Conservation (phyloP, 306 rosid genomes). For the Vigna radiata region DNA sequence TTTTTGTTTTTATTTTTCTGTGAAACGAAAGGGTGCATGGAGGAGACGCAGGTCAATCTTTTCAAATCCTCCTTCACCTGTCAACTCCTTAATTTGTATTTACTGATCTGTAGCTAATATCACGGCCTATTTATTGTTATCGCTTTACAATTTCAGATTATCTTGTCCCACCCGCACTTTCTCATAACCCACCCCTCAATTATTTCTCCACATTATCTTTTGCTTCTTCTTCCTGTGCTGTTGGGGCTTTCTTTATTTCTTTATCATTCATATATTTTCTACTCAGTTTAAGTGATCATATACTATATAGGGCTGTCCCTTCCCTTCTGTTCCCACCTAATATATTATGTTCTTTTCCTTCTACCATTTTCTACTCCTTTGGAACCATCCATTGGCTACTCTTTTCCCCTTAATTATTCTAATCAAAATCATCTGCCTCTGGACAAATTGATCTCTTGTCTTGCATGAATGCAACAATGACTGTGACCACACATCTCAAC, state of each 20-base stretch:
- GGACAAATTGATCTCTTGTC: slow-evolving; percentile 73
- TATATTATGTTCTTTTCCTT: slow-evolving; percentile 34
- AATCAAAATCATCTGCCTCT: slow-evolving; percentile 50
- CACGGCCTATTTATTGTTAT: slow-evolving; percentile 61
- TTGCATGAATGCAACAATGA: slow-evolving; percentile 77
- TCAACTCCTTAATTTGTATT: slow-evolving; percentile 64
- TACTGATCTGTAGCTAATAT: slow-evolving; percentile 59
- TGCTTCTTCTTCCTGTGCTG: neutral
- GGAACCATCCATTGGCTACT: slow-evolving; percentile 49
- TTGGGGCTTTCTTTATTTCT: neutral
- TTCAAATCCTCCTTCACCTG: slow-evolving; percentile 53
- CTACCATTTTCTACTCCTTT: slow-evolving; percentile 44
- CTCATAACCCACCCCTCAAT: slow-evolving; percentile 39
- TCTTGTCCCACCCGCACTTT: slow-evolving; percentile 52
- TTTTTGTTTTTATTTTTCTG: slow-evolving; percentile 33
- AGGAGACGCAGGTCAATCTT: slow-evolving; percentile 73
- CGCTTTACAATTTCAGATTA: slow-evolving; percentile 36
- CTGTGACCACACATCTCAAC: slow-evolving; percentile 72
- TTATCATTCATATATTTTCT: neutral
- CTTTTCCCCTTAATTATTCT: slow-evolving; percentile 48
- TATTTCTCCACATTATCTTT: slow-evolving; percentile 37
- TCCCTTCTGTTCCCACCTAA: slow-evolving; percentile 46
- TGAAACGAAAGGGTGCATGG: slow-evolving; percentile 53
- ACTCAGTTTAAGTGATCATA: too few relatives aligned
- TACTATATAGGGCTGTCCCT: slow-evolving; percentile 29